Evolutionary conservation across 495 filamentous ascomycete species (phyloP).

Genomic region (Terfezia boudieri): DNA sequence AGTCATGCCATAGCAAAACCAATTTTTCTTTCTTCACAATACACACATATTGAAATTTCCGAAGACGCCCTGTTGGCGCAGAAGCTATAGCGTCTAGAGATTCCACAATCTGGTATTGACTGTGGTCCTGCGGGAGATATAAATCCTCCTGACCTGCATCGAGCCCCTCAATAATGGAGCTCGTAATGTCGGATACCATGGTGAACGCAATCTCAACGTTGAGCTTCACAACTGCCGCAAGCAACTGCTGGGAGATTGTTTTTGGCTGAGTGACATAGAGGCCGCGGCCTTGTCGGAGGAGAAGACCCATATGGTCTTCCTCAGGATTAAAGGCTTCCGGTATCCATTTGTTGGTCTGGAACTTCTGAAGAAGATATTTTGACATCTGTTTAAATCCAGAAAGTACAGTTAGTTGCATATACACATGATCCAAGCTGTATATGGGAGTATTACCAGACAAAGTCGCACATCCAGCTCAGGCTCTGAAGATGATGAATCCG

Average conservation of each 20-base stretch:
- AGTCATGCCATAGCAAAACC: neutral
- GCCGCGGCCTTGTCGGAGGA: neutral
- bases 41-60: neutral
- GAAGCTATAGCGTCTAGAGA: neutral
- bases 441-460: too few relatives aligned
- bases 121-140: neutral
- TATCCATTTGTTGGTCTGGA: neutral
- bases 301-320: neutral
- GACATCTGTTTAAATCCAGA: neutral
- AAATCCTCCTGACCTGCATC: neutral
- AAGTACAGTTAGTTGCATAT: too few relatives aligned
- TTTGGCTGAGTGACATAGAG: neutral
- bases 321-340: neutral
- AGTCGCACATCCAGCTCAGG: too few relatives aligned
- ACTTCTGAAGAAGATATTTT: neutral
- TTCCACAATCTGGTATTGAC: neutral
- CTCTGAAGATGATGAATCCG: too few relatives aligned
- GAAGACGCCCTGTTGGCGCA: neutral
- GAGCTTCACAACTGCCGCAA: neutral
- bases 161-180: neutral
- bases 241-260: neutral
- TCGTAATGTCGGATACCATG: neutral
- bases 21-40: neutral
- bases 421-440: too few relatives aligned
- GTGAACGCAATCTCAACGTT: neutral